These are phyloP conservation scores for Astrothelium subdiscretum DNA, from an alignment of 495 filamentous ascomycete species.

Conservation along the genomic window DNA sequence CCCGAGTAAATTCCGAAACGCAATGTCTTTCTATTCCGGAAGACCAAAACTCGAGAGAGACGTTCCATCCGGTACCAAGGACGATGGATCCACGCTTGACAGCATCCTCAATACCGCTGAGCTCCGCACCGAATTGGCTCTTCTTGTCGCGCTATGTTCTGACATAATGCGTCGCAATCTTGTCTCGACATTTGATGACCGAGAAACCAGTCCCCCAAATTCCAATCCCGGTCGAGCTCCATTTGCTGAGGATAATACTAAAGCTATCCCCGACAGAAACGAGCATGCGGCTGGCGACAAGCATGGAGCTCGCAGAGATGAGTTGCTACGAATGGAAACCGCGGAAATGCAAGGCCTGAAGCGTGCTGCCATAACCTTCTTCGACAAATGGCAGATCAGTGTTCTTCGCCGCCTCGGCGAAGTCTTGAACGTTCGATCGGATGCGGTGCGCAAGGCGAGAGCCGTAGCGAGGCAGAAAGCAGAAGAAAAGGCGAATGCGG, in stretches of 20 bases:
- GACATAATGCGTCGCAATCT: conserved; percentile 26
- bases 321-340: conserved; percentile 11
- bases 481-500: conserved; percentile 2
- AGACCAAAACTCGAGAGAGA: not conserved
- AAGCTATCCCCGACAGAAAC: conserved; percentile 9
- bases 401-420: conserved; percentile 53
- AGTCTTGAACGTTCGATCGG: conserved; percentile 47
- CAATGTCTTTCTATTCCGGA: not conserved
- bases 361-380: conserved; percentile 39
- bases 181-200: conserved; percentile 26
- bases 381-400: conserved; percentile 52
- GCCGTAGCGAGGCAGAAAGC: conserved; percentile 8
- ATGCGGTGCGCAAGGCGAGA: conserved; percentile 22
- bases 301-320: conserved; percentile 14
- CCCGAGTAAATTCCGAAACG: not conserved
- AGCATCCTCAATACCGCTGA: conserved; percentile 8
- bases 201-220: conserved; percentile 17
- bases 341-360: conserved; percentile 25
- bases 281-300: conserved; percentile 18
- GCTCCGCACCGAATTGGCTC: conserved; percentile 25
- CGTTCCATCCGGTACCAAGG: not conserved
- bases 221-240: conserved; percentile 3
- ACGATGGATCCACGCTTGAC: not conserved
- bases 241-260: not conserved
- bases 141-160: conserved; percentile 27